Conservation (phyloP, 83 land plant species). For the Isoetes engelmannii region DNA sequence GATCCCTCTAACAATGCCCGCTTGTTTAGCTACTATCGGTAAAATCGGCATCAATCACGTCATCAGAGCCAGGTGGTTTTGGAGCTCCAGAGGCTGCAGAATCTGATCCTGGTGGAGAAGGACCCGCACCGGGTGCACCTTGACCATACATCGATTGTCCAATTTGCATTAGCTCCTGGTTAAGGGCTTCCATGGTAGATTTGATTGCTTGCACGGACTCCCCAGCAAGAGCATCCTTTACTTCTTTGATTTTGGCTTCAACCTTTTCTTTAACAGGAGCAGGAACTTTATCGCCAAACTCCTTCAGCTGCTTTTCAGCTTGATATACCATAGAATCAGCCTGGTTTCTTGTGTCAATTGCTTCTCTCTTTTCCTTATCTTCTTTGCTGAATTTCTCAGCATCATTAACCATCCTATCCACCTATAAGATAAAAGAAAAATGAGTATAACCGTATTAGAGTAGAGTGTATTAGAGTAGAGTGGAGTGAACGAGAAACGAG, state of each 20-base stretch:
- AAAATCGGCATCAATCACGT: neutral
- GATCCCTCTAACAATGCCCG: too few relatives aligned
- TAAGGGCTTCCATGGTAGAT: neutral
- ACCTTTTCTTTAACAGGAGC: neutral
- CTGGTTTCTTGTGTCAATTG: neutral
- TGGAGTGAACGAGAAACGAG: too few relatives aligned
- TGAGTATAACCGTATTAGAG: too few relatives aligned
- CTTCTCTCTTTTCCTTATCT: neutral
- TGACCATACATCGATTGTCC: neutral
- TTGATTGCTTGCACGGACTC: neutral
- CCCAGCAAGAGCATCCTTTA: neutral
- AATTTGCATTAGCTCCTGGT: neutral
- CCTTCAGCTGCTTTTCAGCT: neutral
- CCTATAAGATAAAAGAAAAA: neutral
- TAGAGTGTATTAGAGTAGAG: neutral
- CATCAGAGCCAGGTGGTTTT: neutral
- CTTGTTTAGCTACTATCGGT: neutral
- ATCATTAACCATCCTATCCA: neutral
- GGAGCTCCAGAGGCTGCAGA: neutral
- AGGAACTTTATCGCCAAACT: neutral
- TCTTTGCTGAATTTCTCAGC: neutral
- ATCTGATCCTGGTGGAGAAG: neutral
- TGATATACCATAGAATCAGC: conserved; percentile 1
- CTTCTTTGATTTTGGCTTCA: neutral
- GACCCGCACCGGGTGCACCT: neutral